These are phyloP conservation scores for Scenedesmus sp. DNA, from an alignment of 163 green algal species.

Conservation along the genomic window DNA sequence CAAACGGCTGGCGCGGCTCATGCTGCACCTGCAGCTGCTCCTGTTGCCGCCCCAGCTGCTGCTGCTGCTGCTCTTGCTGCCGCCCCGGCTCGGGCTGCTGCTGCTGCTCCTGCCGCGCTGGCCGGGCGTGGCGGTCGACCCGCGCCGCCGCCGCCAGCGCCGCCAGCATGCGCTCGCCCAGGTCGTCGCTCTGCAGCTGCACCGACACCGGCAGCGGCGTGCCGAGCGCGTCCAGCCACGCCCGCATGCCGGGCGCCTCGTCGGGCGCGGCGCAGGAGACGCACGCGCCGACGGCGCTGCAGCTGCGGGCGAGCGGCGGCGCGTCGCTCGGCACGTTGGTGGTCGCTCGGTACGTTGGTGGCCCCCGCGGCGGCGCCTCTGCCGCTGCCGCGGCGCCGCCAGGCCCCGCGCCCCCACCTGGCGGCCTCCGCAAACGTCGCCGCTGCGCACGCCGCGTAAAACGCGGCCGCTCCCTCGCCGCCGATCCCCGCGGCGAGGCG, in stretches of 20 bases:
- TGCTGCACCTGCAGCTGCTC: background rate
- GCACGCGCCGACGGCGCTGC: background rate
- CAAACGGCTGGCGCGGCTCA: background rate
- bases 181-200: slow-evolving; percentile 53
- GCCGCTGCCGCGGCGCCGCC: too few species aligned
- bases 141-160: slow-evolving; percentile 45
- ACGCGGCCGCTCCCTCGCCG: slow-evolving; percentile 42
- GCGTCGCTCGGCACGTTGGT: too few species aligned
- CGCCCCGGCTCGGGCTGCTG: background rate
- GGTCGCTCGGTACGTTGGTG: too few species aligned
- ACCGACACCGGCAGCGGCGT: slow-evolving; percentile 10
- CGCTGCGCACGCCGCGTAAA: slow-evolving; percentile 67
- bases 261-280: slow-evolving; percentile 44
- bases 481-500: slow-evolving; percentile 63
- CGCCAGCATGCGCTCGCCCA: slow-evolving; percentile 61
- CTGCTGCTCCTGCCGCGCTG: slow-evolving; percentile 4
- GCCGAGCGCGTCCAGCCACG: slow-evolving; percentile 45
- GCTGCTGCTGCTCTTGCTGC: slow-evolving; percentile 23
- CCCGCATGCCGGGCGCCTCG: slow-evolving; percentile 44
- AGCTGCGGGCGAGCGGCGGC: too few species aligned
- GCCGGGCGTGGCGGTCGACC: background rate
- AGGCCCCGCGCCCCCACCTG: slow-evolving; percentile 48
- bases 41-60: background rate
- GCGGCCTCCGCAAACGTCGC: slow-evolving; percentile 43
- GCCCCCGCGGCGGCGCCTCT: too few species aligned